These are phyloP conservation scores for Suhomyces panamericanus DNA, from an alignment of 1,139 yeast species.

Conservation along the genomic window DNA sequence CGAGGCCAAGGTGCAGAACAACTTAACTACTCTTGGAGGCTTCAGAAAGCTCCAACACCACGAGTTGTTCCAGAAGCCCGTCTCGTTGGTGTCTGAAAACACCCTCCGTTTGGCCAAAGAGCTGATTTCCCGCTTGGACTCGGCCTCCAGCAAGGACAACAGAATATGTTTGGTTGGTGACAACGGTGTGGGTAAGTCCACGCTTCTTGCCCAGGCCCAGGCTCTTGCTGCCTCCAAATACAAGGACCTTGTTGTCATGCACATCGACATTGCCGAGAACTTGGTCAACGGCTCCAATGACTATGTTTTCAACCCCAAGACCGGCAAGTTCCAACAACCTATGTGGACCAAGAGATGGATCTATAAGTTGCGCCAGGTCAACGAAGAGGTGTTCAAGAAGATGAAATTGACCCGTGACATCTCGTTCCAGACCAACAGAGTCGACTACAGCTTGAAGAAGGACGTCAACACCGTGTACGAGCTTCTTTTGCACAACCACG, in stretches of 20 bases:
- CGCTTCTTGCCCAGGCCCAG: slow-evolving; percentile 70
- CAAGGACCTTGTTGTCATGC: slow-evolving; percentile 57
- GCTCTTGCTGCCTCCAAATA: slow-evolving; percentile 51
- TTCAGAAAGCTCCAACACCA: slow-evolving; percentile 66
- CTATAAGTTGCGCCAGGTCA: slow-evolving; percentile 56
- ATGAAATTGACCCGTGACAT: slow-evolving; percentile 51
- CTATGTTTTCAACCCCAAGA: slow-evolving; percentile 54
- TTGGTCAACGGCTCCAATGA: slow-evolving; percentile 74
- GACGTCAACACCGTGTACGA: slow-evolving; percentile 47
- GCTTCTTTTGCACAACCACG: slow-evolving; percentile 37
- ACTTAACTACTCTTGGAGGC: slow-evolving; percentile 47
- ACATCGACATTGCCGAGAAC: slow-evolving; percentile 62
- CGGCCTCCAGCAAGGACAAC: slow-evolving; percentile 38
- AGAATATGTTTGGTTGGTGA: slow-evolving; percentile 66
- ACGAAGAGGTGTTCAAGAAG: slow-evolving; percentile 49
- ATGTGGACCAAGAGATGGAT: slow-evolving; percentile 69
- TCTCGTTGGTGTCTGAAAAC: slow-evolving; percentile 49
- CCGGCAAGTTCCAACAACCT: slow-evolving; percentile 69
- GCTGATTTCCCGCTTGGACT: slow-evolving; percentile 28
- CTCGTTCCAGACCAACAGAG: slow-evolving; percentile 35
- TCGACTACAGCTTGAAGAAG: slow-evolving; percentile 37
- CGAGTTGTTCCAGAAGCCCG: slow-evolving; percentile 59
- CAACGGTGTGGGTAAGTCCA: slow-evolving; percentile 79
- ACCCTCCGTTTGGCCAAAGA: slow-evolving; percentile 26
- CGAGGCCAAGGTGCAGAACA: slow-evolving; percentile 20